Evolutionary conservation across 331 rosid genomes (phyloP).

Genomic region (Rhamnella rubrinervis): DNA sequence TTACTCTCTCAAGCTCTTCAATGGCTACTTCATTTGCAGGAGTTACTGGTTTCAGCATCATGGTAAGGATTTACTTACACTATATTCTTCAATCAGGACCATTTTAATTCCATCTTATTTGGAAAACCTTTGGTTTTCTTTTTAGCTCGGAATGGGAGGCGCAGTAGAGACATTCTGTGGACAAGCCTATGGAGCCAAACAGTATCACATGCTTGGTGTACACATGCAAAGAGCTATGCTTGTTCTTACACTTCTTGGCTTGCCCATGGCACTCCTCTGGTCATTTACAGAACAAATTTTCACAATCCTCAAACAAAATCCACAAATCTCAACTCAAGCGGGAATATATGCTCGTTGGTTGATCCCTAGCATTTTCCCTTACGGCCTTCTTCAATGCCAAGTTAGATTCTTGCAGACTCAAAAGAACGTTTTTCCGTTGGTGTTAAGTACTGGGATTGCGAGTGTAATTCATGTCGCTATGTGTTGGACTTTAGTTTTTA

Average conservation of each 20-base stretch:
- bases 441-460: constrained; percentile 3
- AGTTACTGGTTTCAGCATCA: constrained; percentile 8
- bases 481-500: constrained; percentile 4
- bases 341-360: constrained; percentile 11
- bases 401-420: constrained; percentile 16
- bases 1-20: constrained; percentile 8
- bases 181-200: constrained; percentile 16
- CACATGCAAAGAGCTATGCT: constrained; percentile 17
- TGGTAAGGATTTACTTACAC: neutral
- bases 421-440: constrained; percentile 7
- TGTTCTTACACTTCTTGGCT: constrained; percentile 1
- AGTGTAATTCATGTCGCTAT: neutral
- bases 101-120: neutral
- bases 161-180: constrained; percentile 14
- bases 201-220: constrained; percentile 16
- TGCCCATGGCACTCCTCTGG: constrained; percentile 16
- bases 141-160: constrained; percentile 13
- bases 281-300: constrained; percentile 8
- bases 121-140: neutral
- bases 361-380: constrained; percentile 19
- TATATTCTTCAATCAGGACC: neutral
- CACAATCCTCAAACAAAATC: constrained; percentile 8
- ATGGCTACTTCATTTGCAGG: constrained; percentile 11
- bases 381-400: constrained; percentile 18
- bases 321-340: neutral